Conservation (phyloP, 257 asterid species). For the Leptodermis oblonga region DNA sequence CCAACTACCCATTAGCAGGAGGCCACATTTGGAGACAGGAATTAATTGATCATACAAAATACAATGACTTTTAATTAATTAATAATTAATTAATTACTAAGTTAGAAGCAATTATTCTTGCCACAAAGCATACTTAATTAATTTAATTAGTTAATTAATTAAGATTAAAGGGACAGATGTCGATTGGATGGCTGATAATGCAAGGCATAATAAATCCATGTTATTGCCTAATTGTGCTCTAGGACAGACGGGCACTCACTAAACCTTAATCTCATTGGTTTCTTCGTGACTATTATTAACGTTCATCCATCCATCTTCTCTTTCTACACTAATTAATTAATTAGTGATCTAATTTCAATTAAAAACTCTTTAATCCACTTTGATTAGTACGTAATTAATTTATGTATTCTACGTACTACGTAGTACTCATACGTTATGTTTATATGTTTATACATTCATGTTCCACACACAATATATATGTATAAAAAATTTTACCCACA, state of each 20-base stretch:
- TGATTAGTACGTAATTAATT: not conserved
- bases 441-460: too few relatives aligned
- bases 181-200: constrained; percentile 23
- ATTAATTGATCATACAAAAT: not conserved
- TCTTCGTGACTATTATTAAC: constrained; percentile 14
- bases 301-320: constrained; percentile 12
- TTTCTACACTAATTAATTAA: not conserved
- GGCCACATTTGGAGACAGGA: constrained; percentile 3
- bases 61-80: constrained; percentile 13
- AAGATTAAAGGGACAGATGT: constrained; percentile 21
- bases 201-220: constrained; percentile 16
- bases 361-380: not conserved
- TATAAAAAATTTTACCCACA: too few relatives aligned
- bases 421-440: too few relatives aligned
- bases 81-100: not conserved
- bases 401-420: too few relatives aligned
- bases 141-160: constrained; percentile 1
- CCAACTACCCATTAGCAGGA: not conserved
- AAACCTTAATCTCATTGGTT: constrained; percentile 25
- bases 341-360: too few relatives aligned
- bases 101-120: constrained; percentile 1
- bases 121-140: constrained; percentile 8
- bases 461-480: too few relatives aligned
- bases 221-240: constrained; percentile 23
- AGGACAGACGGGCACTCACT: constrained; percentile 29